phyloP scores from a whole-genome alignment of 2,329 filamentous ascomycete genomes.

The Metarhizium robertsii region DNA sequence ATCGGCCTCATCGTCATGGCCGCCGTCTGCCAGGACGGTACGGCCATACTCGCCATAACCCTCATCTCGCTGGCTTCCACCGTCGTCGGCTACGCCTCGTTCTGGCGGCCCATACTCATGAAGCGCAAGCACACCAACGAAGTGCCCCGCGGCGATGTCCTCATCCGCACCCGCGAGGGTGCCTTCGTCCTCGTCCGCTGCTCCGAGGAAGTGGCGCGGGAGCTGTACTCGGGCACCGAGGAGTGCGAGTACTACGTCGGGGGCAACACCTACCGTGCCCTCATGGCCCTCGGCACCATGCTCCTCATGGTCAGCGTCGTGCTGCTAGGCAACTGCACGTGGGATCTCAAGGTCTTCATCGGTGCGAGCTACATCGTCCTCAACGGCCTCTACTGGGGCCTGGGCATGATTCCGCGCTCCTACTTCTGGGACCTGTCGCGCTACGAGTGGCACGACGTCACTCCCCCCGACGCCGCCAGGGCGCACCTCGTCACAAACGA shows the following conservation, averaged over 20 bases:
- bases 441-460: slow-evolving; percentile 35
- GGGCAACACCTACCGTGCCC: slow-evolving; percentile 34
- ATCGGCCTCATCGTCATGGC: slow-evolving; percentile 36
- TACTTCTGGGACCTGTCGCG: slow-evolving; percentile 49
- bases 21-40: slow-evolving; percentile 25
- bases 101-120: slow-evolving; percentile 47
- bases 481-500: slow-evolving; percentile 23
- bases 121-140: slow-evolving; percentile 36
- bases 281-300: slow-evolving; percentile 49
- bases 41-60: slow-evolving; percentile 32
- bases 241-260: slow-evolving; percentile 47
- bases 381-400: slow-evolving; percentile 50
- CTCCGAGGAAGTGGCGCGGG: slow-evolving; percentile 50
- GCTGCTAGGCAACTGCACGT: slow-evolving; percentile 52
- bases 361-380: slow-evolving; percentile 48
- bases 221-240: slow-evolving; percentile 52
- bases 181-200: slow-evolving; percentile 50
- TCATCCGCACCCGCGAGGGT: slow-evolving; percentile 51
- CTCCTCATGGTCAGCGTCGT: slow-evolving; percentile 54
- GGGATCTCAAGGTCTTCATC: slow-evolving; percentile 49
- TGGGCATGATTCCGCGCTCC: slow-evolving; percentile 38
- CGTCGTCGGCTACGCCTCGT: slow-evolving; percentile 46
- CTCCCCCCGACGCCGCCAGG: slow-evolving; percentile 26
- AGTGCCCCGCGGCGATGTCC: slow-evolving; percentile 48
- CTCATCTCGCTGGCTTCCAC: slow-evolving; percentile 43